These are phyloP conservation scores for Boletellus emodensis DNA, from an alignment of 768 basidiomycete genomes.

Conservation along the genomic window DNA sequence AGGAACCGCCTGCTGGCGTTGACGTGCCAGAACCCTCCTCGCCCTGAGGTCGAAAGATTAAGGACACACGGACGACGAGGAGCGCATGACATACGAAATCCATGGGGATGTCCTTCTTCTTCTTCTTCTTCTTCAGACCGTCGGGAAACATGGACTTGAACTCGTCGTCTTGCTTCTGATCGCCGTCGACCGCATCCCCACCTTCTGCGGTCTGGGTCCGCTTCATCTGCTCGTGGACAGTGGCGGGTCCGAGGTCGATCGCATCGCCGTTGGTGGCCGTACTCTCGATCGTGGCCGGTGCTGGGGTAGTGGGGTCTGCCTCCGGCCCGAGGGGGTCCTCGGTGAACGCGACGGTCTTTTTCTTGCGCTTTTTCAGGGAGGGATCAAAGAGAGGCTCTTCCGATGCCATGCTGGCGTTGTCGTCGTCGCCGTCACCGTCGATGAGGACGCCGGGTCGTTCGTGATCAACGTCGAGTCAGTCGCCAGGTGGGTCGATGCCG, in stretches of 20 bases:
- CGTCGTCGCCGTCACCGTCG: constrained; percentile 18
- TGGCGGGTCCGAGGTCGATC: constrained; percentile 73
- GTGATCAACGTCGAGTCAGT: constrained; percentile 8
- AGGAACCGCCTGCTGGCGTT: constrained; percentile 41
- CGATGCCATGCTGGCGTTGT: constrained; percentile 42
- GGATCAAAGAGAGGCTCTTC: constrained; percentile 82
- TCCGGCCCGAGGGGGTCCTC: constrained; percentile 82
- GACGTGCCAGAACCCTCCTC: constrained; percentile 64
- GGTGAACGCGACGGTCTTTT: constrained; percentile 80
- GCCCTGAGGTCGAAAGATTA: constrained; percentile 36
- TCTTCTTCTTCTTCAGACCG: constrained; percentile 89
- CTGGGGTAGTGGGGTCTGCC: constrained; percentile 76
- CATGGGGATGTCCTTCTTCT: constrained; percentile 86
- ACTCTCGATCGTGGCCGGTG: constrained; percentile 68
- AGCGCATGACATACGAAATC: constrained; percentile 54
- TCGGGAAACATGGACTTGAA: constrained; percentile 78
- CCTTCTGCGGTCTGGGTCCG: constrained; percentile 36
- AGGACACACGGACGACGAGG: neutral
- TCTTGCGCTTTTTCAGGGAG: constrained; percentile 83
- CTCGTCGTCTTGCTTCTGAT: constrained; percentile 66
- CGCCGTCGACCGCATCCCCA: constrained; percentile 31
- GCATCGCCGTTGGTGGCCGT: constrained; percentile 66
- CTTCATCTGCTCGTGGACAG: constrained; percentile 74
- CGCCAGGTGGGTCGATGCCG: constrained; percentile 22
- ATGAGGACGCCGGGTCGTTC: constrained; percentile 10